These are phyloP conservation scores for Penicillium sp. DNA, from an alignment of 2,329 filamentous ascomycete species.

Conservation along the genomic window DNA sequence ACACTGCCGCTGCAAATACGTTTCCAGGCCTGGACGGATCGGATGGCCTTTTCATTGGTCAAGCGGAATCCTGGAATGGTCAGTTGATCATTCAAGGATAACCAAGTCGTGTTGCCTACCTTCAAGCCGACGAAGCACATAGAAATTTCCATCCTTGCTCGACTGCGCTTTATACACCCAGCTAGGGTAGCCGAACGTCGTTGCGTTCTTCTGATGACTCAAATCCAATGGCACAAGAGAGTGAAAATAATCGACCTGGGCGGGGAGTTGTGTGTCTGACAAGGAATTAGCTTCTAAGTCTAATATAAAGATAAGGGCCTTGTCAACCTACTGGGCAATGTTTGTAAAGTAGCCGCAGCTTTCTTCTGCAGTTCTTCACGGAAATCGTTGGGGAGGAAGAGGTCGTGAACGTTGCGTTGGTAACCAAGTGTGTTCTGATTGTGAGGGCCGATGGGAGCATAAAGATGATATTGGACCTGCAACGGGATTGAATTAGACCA, in stretches of 20 bases:
- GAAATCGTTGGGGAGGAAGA: conserved; percentile 85
- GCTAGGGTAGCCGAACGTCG: conserved; percentile 81
- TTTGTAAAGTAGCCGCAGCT: conserved; percentile 79
- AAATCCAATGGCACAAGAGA: conserved; percentile 88
- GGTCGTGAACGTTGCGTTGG: conserved; percentile 83
- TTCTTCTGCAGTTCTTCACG: conserved; percentile 89
- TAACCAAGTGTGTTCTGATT: conserved; percentile 79
- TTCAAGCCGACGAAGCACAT: conserved; percentile 82
- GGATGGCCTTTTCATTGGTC: conserved; percentile 85
- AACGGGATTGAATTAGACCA: background rate
- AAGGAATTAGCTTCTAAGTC: conserved; percentile 7
- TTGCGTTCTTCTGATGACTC: conserved; percentile 72
- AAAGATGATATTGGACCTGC: conserved; percentile 85
- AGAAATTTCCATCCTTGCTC: conserved; percentile 83
- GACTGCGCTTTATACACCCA: conserved; percentile 96
- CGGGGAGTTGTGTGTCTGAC: conserved; percentile 67
- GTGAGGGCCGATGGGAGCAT: conserved; percentile 82
- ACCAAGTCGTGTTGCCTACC: conserved; percentile 45
- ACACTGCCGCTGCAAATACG: conserved; percentile 77
- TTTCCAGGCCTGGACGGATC: conserved; percentile 85
- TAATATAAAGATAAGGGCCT: background rate
- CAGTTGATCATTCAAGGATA: background rate
- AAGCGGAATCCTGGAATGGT: conserved; percentile 69
- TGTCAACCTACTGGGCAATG: conserved; percentile 67
- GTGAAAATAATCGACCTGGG: conserved; percentile 81